Conservation (phyloP, 768 basidiomycete species). For the Erythrobasidium yunnanense region DNA sequence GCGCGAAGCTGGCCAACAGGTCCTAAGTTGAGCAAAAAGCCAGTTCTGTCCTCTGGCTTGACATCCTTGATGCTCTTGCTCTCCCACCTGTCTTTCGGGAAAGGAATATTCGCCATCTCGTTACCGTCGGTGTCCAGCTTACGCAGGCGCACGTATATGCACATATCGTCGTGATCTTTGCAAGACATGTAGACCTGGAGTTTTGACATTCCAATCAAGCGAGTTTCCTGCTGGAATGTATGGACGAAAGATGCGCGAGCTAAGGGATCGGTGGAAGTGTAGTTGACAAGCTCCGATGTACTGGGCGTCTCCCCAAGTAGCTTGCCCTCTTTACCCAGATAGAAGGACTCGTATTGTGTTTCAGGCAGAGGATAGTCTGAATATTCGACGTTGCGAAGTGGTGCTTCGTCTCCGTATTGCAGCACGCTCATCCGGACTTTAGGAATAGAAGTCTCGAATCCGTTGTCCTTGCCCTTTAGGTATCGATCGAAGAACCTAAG, state of each 20-base stretch:
- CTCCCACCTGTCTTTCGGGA: background rate
- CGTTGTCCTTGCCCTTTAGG: background rate
- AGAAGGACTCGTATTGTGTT: background rate
- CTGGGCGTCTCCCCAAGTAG: background rate
- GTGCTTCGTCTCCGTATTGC: background rate
- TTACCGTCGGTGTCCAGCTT: background rate
- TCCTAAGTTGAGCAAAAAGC: background rate
- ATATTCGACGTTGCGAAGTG: background rate
- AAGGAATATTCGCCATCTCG: background rate
- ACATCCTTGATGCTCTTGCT: background rate
- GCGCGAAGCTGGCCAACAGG: background rate
- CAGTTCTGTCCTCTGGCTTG: background rate
- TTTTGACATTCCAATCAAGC: background rate
- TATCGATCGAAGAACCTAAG: background rate
- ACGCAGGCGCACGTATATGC: background rate
- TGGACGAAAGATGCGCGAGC: background rate
- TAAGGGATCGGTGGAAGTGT: background rate
- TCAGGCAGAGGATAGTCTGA: background rate
- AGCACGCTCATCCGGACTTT: background rate
- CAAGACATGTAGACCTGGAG: background rate
- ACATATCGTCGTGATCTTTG: background rate
- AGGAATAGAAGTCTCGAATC: background rate
- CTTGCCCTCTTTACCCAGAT: background rate
- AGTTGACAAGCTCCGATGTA: background rate
- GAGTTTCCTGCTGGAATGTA: background rate